phyloP scores from a whole-genome alignment of 306 rosid species.

The Pyrus betulifolia region DNA sequence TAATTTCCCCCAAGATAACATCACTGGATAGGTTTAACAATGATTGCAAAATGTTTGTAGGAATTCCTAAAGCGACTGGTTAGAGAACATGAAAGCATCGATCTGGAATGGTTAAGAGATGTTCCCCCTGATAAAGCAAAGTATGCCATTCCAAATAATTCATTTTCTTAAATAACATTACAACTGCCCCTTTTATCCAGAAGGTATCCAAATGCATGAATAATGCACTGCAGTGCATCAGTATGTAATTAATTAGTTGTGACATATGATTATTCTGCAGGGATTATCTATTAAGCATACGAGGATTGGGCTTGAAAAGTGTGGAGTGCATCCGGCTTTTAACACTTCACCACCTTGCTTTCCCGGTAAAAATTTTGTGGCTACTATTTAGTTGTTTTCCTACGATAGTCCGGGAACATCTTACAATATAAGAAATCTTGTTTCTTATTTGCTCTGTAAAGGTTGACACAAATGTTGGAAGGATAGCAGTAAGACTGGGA shows the following conservation, averaged over 20 bases:
- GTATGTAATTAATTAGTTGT: background rate
- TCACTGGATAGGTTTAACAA: background rate
- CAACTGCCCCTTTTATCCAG: background rate
- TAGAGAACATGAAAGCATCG: constrained; percentile 74
- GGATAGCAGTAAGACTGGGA: constrained; percentile 95
- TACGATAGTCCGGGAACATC: constrained; percentile 4
- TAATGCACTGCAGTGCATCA: constrained; percentile 2
- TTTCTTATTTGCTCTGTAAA: constrained; percentile 21
- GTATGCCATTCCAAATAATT: constrained; percentile 35
- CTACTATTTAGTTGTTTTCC: background rate
- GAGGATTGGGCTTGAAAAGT: constrained; percentile 89
- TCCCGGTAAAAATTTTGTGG: constrained; percentile 64
- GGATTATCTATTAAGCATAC: constrained; percentile 76
- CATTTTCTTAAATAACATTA: constrained; percentile 6
- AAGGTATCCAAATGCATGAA: constrained; percentile 4
- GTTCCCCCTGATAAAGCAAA: constrained; percentile 80
- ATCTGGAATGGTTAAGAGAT: constrained; percentile 93
- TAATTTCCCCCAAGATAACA: background rate
- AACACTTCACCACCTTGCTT: constrained; percentile 88
- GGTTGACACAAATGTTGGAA: constrained; percentile 99
- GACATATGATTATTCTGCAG: constrained; percentile 33
- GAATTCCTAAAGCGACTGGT: constrained; percentile 71
- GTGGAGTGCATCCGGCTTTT: constrained; percentile 93
- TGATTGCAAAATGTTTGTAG: constrained; percentile 36
- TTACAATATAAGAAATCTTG: constrained; percentile 8